Evolutionary conservation across 2,329 filamentous ascomycete species (phyloP).

Genomic region (Curvularia lunata): DNA sequence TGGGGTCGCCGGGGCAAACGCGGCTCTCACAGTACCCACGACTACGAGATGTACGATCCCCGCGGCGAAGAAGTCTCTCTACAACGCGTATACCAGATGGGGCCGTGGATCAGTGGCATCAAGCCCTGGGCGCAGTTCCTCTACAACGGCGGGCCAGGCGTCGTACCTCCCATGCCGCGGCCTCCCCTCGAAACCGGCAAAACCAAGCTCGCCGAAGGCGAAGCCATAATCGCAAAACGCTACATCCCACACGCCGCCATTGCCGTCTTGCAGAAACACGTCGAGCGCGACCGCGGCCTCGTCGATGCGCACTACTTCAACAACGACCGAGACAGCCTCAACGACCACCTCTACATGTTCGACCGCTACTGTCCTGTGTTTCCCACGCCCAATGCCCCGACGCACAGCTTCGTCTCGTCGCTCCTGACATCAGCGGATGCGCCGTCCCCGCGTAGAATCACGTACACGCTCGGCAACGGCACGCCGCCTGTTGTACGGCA

Average conservation of each 20-base stretch:
- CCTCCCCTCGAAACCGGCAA: too few relatives aligned
- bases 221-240: neutral
- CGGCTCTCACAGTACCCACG: neutral
- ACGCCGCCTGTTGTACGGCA: slow-evolving; percentile 22
- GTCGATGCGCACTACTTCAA: neutral
- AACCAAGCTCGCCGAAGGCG: too few relatives aligned
- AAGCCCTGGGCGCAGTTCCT: slow-evolving; percentile 42
- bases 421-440: neutral
- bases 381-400: neutral
- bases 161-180: neutral
- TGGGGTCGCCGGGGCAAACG: slow-evolving; percentile 2
- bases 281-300: slow-evolving; percentile 17
- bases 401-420: neutral
- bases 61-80: slow-evolving; percentile 3
- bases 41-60: slow-evolving; percentile 20
- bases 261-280: slow-evolving; percentile 32
- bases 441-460: neutral
- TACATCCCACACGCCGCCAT: slow-evolving; percentile 36
- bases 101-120: slow-evolving; percentile 30
- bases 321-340: too few relatives aligned
- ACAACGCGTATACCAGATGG: slow-evolving; percentile 9
- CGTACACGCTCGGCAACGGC: slow-evolving; percentile 23
- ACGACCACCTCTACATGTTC: slow-evolving; percentile 5
- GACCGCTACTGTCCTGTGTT: slow-evolving; percentile 1
- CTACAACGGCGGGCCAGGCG: slow-evolving; percentile 26